Evolutionary conservation across 495 filamentous ascomycete species (phyloP).

Genomic region (Trichoderma asperelloides): DNA sequence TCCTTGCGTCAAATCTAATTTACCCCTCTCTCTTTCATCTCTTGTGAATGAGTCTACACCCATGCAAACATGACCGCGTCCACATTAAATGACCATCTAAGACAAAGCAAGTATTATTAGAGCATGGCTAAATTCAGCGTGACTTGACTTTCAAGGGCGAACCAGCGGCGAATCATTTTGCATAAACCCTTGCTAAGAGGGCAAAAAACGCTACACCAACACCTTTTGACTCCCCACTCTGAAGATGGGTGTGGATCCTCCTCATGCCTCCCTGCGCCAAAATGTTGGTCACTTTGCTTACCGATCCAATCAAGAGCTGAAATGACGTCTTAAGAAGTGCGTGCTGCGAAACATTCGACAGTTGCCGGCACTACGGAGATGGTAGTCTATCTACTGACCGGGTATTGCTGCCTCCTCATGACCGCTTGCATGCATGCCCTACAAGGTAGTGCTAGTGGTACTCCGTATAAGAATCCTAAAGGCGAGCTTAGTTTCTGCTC

Average conservation of each 20-base stretch:
- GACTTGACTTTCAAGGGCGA: not conserved
- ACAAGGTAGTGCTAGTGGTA: not conserved
- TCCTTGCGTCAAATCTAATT: not conserved
- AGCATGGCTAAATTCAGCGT: not conserved
- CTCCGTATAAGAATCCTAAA: too few species aligned
- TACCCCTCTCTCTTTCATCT: not conserved
- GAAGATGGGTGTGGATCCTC: not conserved
- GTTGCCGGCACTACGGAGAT: not conserved
- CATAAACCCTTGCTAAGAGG: not conserved
- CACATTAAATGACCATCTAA: not conserved
- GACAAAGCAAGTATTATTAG: not conserved
- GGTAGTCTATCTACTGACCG: not conserved
- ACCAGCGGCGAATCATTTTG: not conserved
- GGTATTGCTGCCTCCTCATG: not conserved
- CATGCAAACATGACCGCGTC: not conserved
- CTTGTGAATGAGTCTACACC: not conserved
- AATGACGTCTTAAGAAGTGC: not conserved
- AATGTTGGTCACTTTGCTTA: not conserved
- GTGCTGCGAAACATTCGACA: not conserved
- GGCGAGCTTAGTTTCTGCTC: not conserved
- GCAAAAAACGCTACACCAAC: not conserved
- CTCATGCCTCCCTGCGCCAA: not conserved
- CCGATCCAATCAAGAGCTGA: constrained; percentile 1
- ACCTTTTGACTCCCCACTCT: not conserved
- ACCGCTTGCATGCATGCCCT: not conserved